Evolutionary conservation across 768 basidiomycete species (phyloP), one percentile per base, ranked within the genome.

Genomic region (Agrocybe praecox): DNA sequence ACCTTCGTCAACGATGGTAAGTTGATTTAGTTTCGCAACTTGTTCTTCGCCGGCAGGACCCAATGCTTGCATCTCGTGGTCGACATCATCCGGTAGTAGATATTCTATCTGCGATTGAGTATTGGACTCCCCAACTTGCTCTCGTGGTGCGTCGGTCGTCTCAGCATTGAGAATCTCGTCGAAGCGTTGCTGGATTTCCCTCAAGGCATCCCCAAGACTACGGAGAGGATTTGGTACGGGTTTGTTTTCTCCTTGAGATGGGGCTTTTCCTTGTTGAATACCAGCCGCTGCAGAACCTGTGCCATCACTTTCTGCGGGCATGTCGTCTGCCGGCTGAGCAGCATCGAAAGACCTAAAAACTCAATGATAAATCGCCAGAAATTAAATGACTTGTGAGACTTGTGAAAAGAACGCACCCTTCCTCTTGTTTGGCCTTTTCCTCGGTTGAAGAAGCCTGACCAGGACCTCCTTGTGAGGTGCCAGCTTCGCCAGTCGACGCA

Each of bases 11-110:
- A 86, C 71, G 59, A 97, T 77, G 45, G 84, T 89, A 33, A 98
- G 85, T 49, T 96, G 88, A 60, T 88, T 81, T 46, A 97, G 76
- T 65, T 88, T 91, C 17, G 90, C 88, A 11, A 85, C 83, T 67
- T 95, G 86, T 62, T 96, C 94, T 43, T 92, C 87, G 10, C 82
- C 86, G 2, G 96, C 89, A 1, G 93, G 86, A 6, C 94, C 96
- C 19, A 98, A 81, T 1, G 95, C 94, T 71, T 96, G 94, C 85
- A 90, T 90, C 32, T 88, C 83, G 53, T 88, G 75, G 58, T 83
- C 85, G 24, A 74, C 77, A 47, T 89, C 87, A 36, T 87, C 87
- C 1, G 90, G 83, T 54, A 80, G 80, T 40, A 91, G 73, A 70
- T 96, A 94, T 69, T 97, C 92, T 14, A 97, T 70, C 61, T 86